Evolutionary conservation across 352 stramenopile genomes (phyloP), one percentile per base, ranked within the genome.

Genomic region (Vaucheria bursata): DNA sequence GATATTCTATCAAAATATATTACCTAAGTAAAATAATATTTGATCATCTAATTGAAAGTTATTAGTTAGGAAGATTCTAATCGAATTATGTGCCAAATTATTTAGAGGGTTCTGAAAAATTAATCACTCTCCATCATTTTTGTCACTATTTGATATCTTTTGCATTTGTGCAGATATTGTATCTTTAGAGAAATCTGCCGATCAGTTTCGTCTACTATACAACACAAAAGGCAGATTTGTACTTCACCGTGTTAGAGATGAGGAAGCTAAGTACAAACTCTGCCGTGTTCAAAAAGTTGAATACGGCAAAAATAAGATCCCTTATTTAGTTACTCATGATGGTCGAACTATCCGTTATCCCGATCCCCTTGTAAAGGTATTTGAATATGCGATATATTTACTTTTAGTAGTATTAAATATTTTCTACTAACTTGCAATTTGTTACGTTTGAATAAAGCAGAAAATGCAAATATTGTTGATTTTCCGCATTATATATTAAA

Each of bases 221-320:
- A 95, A 99, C 87, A 95, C 89, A 75, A 99, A 99, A 91, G 95
- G 96, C 87, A 92, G 96, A 80, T 99, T 99, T 82, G 91, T 97
- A 76, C 88, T 99, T 67, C 94, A 98, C 89, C 89, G 92, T 73
- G 91, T 99, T 81, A 90, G 92, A 72, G 88, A 95, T 77, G 91
- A 97, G 79, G 95, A 98, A 89, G 94, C 94, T 79, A 92, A 94
- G 84, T 99, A 92, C 90, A 99, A 99, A 92, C 94, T 99, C 73
- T 97, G 92, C 87, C 97, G 96, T 87, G 92, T 99, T 38, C 87
- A 91, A 79, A 97, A 96, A 84, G 69, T 97, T 78, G 92, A 95
- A 85, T 91, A 97, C 79, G 96, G 91, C 25, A 90, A 91, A 84
- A 98, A 98, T 87, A 95, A 96, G 85, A 96, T 99, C 79, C 96